Percentiles rank a stretch among this genome's conserved stretches.
Evolutionary conservation across 371 early-diverging fungal species (phyloP).

Genomic region (Zopfochytrium polystomum): DNA sequence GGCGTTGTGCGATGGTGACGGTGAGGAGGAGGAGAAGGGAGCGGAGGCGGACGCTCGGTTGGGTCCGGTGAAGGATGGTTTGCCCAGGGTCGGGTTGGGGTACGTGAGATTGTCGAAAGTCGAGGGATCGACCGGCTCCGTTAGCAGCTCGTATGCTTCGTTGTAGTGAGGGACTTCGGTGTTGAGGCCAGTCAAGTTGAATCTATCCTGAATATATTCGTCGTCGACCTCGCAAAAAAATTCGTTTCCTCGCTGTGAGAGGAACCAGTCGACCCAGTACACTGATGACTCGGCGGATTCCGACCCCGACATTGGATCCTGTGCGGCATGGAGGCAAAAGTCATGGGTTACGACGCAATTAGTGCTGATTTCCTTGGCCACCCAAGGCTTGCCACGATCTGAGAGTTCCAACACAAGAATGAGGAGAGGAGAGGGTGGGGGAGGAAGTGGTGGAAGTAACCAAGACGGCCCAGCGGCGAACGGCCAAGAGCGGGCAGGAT

Average conservation of each 20-base stretch:
- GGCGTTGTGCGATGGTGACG: not conserved
- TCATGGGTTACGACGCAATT: no score
- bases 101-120: slow-evolving; percentile 46
- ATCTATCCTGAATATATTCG: slow-evolving; percentile 87
- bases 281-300: slow-evolving; percentile 34
- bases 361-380: no score
- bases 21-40: slow-evolving; percentile 7
- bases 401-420: no score
- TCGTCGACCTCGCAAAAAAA: slow-evolving; percentile 82
- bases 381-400: no score
- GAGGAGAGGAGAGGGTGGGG: no score
- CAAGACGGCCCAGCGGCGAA: no score
- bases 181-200: slow-evolving; percentile 87
- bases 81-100: no score
- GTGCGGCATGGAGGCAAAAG: no score
- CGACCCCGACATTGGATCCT: slow-evolving; percentile 27
- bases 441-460: no score
- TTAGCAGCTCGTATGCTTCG: slow-evolving; percentile 65
- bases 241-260: slow-evolving; percentile 76
- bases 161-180: slow-evolving; percentile 77
- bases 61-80: no score
- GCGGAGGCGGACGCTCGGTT: slow-evolving; percentile 39
- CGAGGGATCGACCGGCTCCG: slow-evolving; percentile 42
- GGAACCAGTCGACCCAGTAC: slow-evolving; percentile 88
- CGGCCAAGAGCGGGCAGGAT: no score